phyloP scores from a whole-genome alignment of 768 basidiomycete genomes.

The Termitomyces titanicus region DNA sequence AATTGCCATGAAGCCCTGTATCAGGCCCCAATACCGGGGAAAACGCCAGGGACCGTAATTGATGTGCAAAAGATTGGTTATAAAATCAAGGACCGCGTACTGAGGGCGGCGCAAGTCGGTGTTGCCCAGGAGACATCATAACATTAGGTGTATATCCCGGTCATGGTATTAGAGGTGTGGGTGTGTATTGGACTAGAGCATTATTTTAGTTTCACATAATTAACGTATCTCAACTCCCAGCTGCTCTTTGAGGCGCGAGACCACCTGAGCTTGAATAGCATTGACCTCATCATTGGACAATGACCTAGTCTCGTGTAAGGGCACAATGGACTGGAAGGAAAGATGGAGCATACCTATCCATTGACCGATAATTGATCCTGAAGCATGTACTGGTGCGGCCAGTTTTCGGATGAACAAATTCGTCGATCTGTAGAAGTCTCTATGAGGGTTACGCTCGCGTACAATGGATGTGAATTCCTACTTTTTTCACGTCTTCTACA shows the following conservation, averaged over 20 bases:
- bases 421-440: slow-evolving; percentile 68
- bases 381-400: slow-evolving; percentile 78
- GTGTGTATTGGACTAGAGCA: slow-evolving; percentile 18
- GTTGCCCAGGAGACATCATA: slow-evolving; percentile 73
- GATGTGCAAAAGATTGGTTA: slow-evolving; percentile 91
- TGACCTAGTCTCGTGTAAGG: slow-evolving; percentile 47
- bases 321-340: not conserved
- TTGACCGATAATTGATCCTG: slow-evolving; percentile 91
- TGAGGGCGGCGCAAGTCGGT: slow-evolving; percentile 96
- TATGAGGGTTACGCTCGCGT: not conserved
- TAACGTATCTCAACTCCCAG: slow-evolving; percentile 87
- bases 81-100: slow-evolving; percentile 89
- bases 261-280: slow-evolving; percentile 63
- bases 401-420: slow-evolving; percentile 88
- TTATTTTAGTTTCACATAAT: slow-evolving; percentile 24
- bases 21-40: slow-evolving; percentile 87
- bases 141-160: slow-evolving; percentile 13
- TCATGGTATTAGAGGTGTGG: slow-evolving; percentile 17
- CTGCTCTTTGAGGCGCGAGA: slow-evolving; percentile 48
- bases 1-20: slow-evolving; percentile 95
- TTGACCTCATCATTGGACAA: slow-evolving; percentile 90
- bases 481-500: slow-evolving; percentile 87
- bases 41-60: slow-evolving; percentile 85
- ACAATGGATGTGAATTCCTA: slow-evolving; percentile 27
- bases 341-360: slow-evolving; percentile 70